phyloP scores from a whole-genome alignment of 257 asterid species.

The Salvia rosmarinus region DNA sequence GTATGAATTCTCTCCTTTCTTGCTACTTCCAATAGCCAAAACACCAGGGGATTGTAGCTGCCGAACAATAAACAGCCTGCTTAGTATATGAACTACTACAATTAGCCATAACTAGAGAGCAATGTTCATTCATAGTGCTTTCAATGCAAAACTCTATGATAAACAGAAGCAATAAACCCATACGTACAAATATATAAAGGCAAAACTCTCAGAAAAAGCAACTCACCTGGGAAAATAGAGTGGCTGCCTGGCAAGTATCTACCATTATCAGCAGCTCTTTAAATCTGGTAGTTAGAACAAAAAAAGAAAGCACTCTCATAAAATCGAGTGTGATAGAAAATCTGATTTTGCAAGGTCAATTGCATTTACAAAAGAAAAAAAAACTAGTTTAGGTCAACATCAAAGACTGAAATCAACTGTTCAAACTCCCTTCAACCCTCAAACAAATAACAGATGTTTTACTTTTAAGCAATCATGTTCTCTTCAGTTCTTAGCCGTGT shows the following conservation, averaged over 20 bases:
- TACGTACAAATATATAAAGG: not conserved
- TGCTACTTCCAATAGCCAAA: conserved; percentile 97
- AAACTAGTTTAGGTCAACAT: not conserved
- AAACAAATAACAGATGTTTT: conserved; percentile 11
- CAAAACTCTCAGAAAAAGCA: conserved; percentile 21
- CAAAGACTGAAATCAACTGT: not conserved
- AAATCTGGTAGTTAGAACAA: conserved; percentile 59
- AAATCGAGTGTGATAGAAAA: conserved; percentile 5
- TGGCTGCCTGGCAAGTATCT: conserved; percentile 99
- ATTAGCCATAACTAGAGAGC: conserved; percentile 7
- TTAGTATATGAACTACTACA: conserved; percentile 18
- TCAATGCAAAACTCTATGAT: conserved; percentile 11
- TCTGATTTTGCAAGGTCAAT: conserved; percentile 18
- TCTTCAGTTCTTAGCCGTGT: not conserved
- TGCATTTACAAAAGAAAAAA: not conserved
- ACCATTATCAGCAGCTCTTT: conserved; percentile 98
- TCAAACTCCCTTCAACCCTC: conserved; percentile 25
- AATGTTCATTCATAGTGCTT: not conserved
- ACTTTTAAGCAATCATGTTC: not conserved
- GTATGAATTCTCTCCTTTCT: conserved; percentile 95
- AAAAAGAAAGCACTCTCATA: conserved; percentile 29
- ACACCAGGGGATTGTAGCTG: conserved; percentile 99
- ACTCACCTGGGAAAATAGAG: conserved; percentile 88
- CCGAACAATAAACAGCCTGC: conserved; percentile 29
- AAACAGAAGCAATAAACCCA: not conserved